Conservation (phyloP, 352 stramenopile genomes). For the Saprolegnia diclina region DNA sequence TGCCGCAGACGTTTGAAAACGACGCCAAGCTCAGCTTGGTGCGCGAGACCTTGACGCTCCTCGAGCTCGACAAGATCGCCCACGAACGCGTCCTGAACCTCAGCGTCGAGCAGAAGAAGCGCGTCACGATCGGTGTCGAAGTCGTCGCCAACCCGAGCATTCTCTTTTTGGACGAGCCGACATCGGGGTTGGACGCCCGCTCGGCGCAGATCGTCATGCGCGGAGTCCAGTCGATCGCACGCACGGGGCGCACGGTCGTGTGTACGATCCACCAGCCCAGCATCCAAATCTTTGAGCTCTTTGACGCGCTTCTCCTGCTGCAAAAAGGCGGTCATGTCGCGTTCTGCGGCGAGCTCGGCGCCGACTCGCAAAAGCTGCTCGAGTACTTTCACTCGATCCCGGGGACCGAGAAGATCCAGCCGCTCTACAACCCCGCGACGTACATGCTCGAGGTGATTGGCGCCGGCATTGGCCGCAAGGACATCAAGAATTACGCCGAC, state of each 20-base stretch:
- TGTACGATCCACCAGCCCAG: conserved; percentile 86
- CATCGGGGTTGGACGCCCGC: conserved; percentile 77
- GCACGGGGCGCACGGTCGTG: conserved; percentile 84
- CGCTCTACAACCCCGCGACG: conserved; percentile 83
- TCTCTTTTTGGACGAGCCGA: conserved; percentile 92
- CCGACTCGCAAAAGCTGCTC: conserved; percentile 74
- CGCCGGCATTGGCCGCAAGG: conserved; percentile 42
- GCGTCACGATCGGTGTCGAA: conserved; percentile 88
- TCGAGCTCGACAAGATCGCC: conserved; percentile 55
- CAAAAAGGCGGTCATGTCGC: conserved; percentile 49
- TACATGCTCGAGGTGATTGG: conserved; percentile 86
- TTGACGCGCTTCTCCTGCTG: conserved; percentile 86
- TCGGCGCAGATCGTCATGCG: conserved; percentile 85
- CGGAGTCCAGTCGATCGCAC: conserved; percentile 74
- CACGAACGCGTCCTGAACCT: conserved; percentile 48
- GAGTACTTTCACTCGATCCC: conserved; percentile 84
- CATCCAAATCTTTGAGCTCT: conserved; percentile 88
- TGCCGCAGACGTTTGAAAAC: conserved; percentile 44
- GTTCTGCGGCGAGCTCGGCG: conserved; percentile 85
- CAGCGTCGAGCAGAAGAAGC: conserved; percentile 89
- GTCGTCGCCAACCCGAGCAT: conserved; percentile 91
- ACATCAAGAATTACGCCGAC: conserved; percentile 37
- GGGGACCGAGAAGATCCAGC: conserved; percentile 51
- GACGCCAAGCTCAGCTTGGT: conserved; percentile 49
- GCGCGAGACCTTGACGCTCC: conserved; percentile 45